Base-by-base conservation (phyloP, 805 yeast species). In the Saccharomyces eubayanus region DNA sequence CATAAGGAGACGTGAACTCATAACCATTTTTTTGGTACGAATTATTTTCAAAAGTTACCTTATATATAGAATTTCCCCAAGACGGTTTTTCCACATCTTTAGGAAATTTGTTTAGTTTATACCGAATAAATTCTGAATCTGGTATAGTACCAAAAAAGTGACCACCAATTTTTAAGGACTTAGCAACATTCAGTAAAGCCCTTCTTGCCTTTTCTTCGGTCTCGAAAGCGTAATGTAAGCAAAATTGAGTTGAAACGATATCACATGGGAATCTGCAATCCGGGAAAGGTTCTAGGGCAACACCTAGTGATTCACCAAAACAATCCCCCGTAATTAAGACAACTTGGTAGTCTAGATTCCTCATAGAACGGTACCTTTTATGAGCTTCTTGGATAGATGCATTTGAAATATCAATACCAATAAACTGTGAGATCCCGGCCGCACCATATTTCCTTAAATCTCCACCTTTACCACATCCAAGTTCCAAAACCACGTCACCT, bases 391-490 rank as follows among this genome's bases (percentile, higher is more conserved):
- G 75, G 51, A 94, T 83, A 6, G 96, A 87, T 3, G 85, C 85
- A 67, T 91, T 94, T 20, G 97, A 90, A 47, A 94, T 84, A 70
- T 94, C 99, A 29, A 94, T 77, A 1, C 99, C 99, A 52, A 91
- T 82, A 59, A 87, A 88, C 49, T 90, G 91, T 24, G 81, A 77
- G 2, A 89, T 79, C 21, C 80, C 74, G 0, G 89, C 85, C 60
- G 81, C 81, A 51, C 84, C 87, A 83, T 96, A 92, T 68, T 94
- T 94, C 61, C 86, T 82, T 63, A 94, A 73, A 72, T 94, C 99
- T 28, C 99, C 99, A 51, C 99, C 99, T 68, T 94, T 95, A 12
- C 99, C 99, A 71, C 98, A 91, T 14, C 97, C 97, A 53, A 92
- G 70, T 65, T 94, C 99, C 20, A 94, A 72, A 1, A 86, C 89